phyloP scores from a whole-genome alignment of 768 basidiomycete genomes.

The Lactarius akahatsu region DNA sequence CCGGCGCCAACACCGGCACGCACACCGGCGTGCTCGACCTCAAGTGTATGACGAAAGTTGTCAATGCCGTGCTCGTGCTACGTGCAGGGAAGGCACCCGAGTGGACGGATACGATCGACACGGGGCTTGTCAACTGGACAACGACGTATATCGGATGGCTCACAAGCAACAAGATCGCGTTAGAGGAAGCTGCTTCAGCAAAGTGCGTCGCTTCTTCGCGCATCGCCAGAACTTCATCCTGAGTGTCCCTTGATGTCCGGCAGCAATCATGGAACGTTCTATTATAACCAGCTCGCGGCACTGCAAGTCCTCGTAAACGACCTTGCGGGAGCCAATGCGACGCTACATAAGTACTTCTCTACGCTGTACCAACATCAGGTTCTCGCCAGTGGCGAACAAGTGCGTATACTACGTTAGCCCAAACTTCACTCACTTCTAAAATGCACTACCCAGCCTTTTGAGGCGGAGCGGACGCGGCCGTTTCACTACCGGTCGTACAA shows the following conservation, averaged over 20 bases:
- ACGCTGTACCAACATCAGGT: conserved; percentile 34
- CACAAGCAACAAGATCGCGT: conserved; percentile 29
- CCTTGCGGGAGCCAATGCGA: conserved; percentile 31
- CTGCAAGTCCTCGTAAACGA: conserved; percentile 36
- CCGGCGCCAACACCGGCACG: not conserved
- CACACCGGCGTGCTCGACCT: conserved; percentile 31
- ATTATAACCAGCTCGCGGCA: conserved; percentile 35
- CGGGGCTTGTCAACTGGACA: conserved; percentile 33
- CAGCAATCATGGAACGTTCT: conserved; percentile 40
- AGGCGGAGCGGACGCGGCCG: conserved; percentile 35
- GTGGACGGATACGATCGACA: conserved; percentile 35
- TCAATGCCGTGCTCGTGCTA: conserved; percentile 34
- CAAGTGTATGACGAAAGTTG: conserved; percentile 35
- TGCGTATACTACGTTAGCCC: not conserved
- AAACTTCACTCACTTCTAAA: not conserved
- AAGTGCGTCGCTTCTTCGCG: conserved; percentile 32
- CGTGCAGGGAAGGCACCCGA: conserved; percentile 30
- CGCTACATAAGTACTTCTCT: conserved; percentile 34
- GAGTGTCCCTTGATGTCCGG: not conserved
- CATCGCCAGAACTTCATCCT: not conserved
- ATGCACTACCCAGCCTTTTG: conserved; percentile 32
- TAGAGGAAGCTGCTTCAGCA: conserved; percentile 28
- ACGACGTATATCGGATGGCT: conserved; percentile 36
- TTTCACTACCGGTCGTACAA: conserved; percentile 40
- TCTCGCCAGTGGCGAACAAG: conserved; percentile 34